Conservation (phyloP, 2,329 filamentous ascomycete species). For the Tolypocladium ophioglossoides region DNA sequence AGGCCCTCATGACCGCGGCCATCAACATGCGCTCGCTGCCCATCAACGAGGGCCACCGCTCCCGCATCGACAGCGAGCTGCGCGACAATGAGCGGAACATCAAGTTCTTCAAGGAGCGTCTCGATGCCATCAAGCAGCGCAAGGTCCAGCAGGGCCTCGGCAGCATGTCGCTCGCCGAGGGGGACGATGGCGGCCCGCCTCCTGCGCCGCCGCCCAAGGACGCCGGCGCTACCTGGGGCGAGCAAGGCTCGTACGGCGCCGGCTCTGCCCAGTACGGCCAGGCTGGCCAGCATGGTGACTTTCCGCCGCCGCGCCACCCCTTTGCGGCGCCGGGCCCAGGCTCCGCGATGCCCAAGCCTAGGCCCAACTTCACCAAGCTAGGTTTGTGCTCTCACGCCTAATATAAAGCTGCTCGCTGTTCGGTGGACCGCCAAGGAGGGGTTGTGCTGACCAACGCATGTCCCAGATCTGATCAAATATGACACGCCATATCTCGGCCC, state of each 20-base stretch:
- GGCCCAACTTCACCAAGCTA: conserved; percentile 92
- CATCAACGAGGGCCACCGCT: conserved; percentile 83
- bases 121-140: conserved; percentile 79
- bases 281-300: conserved; percentile 54
- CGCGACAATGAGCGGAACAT: conserved; percentile 89
- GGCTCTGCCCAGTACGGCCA: conserved; percentile 35
- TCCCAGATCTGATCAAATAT: conserved; percentile 89
- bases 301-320: conserved; percentile 74
- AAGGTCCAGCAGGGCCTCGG: conserved; percentile 58
- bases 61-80: conserved; percentile 86
- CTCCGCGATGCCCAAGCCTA: conserved; percentile 57
- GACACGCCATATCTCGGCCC: conserved; percentile 92
- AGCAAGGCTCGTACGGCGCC: conserved; percentile 55
- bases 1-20: conserved; percentile 86
- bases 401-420: background rate
- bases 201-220: conserved; percentile 70
- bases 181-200: conserved; percentile 35
- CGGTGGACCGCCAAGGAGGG: background rate
- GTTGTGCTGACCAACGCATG: conserved; percentile 2
- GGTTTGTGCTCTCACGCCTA: conserved; percentile 44
- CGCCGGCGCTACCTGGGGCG: conserved; percentile 31
- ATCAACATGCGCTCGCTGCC: conserved; percentile 94
- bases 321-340: conserved; percentile 60
- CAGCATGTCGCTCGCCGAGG: conserved; percentile 51
- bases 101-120: conserved; percentile 87